Percentiles rank a stretch among this genome's conserved stretches.
phyloP scores from a whole-genome alignment of 257 asterid species.

The Eustoma russellianum region DNA sequence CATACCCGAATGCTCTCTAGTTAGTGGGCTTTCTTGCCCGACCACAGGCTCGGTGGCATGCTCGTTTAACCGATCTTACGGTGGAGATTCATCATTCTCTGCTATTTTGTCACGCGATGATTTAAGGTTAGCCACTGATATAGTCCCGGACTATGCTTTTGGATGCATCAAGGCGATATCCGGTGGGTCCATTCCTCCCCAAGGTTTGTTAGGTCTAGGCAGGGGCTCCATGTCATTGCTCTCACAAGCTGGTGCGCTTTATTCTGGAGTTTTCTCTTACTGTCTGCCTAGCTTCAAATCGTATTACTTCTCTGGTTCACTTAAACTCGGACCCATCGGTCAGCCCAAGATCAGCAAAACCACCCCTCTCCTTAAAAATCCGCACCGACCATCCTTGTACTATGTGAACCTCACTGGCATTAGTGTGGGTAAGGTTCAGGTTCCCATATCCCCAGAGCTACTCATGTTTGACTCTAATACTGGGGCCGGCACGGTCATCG shows the following conservation, averaged over 20 bases:
- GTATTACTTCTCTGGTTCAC: constrained; percentile 83
- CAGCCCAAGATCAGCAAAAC: constrained; percentile 64
- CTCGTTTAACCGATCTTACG: constrained; percentile 64
- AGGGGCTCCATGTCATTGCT: constrained; percentile 73
- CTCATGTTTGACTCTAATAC: constrained; percentile 52
- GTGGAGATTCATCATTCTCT: constrained; percentile 51
- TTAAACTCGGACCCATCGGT: constrained; percentile 68
- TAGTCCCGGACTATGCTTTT: constrained; percentile 52
- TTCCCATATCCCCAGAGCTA: constrained; percentile 51
- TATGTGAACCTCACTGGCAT: constrained; percentile 80
- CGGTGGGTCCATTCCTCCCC: constrained; percentile 68
- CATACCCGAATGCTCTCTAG: constrained; percentile 55
- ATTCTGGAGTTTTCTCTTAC: constrained; percentile 69
- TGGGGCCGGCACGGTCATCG: constrained; percentile 80
- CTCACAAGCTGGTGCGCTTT: constrained; percentile 56
- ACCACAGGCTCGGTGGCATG: constrained; percentile 42
- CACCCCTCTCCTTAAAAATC: constrained; percentile 78
- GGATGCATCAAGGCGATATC: constrained; percentile 61
- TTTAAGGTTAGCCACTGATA: constrained; percentile 43
- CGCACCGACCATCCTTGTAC: constrained; percentile 69
- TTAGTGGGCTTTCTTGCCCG: constrained; percentile 54
- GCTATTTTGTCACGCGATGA: constrained; percentile 69
- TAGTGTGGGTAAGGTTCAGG: constrained; percentile 58
- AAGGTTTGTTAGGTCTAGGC: constrained; percentile 80
- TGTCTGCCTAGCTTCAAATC: constrained; percentile 81